A percentile compares a stretch with the other conserved stretches of the same genome.
phyloP scores from a whole-genome alignment of 345 rosid species.

The Citrus hindsii region DNA sequence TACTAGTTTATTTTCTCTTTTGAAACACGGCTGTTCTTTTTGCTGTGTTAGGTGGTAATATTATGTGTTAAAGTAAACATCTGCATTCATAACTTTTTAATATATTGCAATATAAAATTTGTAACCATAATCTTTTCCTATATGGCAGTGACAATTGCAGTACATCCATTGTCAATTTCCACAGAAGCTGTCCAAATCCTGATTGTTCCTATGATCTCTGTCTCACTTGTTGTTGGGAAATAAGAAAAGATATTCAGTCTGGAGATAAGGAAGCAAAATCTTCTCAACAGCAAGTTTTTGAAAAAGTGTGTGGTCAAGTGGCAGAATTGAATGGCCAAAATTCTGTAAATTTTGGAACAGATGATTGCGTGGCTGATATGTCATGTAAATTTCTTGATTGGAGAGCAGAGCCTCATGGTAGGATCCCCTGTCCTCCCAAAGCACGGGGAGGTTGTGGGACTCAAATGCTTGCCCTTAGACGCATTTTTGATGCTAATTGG shows the following conservation, averaged over 20 bases:
- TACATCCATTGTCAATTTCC: constrained; percentile 49
- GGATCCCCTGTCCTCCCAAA: constrained; percentile 63
- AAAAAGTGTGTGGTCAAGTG: constrained; percentile 18
- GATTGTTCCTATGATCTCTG: constrained; percentile 56
- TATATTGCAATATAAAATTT: not conserved
- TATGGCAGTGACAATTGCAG: constrained; percentile 52
- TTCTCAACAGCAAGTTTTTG: constrained; percentile 19
- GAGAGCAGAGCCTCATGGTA: constrained; percentile 47
- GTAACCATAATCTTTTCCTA: constrained; percentile 10
- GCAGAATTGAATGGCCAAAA: constrained; percentile 9
- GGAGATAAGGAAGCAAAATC: constrained; percentile 19
- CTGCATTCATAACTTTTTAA: not conserved
- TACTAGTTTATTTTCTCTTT: not conserved
- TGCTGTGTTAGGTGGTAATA: not conserved
- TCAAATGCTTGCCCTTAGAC: constrained; percentile 44
- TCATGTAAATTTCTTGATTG: constrained; percentile 18
- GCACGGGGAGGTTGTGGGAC: constrained; percentile 61
- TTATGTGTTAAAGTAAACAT: not conserved
- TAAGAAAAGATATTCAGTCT: constrained; percentile 29
- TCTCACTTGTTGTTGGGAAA: constrained; percentile 49
- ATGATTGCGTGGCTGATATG: not conserved
- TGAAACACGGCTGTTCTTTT: not conserved
- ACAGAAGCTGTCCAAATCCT: constrained; percentile 43
- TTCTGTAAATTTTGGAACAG: constrained; percentile 6
- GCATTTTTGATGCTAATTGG: constrained; percentile 41